phyloP scores from a whole-genome alignment of 495 filamentous ascomycete species.

The Xeromyces bisporus region DNA sequence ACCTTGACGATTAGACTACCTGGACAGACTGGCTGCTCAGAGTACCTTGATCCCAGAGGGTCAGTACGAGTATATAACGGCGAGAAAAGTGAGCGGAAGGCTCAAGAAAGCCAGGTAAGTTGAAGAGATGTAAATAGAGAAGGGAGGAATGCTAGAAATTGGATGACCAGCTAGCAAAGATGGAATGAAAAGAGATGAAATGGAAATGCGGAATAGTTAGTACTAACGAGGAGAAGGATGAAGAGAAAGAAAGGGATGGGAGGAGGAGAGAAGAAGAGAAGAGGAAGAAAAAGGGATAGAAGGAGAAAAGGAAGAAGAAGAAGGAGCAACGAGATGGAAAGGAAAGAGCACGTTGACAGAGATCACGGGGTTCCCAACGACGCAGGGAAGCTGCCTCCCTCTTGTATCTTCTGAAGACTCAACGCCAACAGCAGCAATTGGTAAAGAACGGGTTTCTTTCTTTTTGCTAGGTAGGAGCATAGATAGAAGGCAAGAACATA shows the following conservation, averaged over 20 bases:
- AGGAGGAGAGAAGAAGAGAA: slow-evolving; percentile 29
- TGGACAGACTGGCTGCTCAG: neutral
- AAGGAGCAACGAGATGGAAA: slow-evolving; percentile 21
- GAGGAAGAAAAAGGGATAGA: slow-evolving; percentile 28
- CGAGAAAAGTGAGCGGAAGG: neutral
- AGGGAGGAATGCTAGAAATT: slow-evolving; percentile 30
- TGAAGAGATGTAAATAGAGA: slow-evolving; percentile 29
- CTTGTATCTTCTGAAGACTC: no score
- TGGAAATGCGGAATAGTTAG: neutral
- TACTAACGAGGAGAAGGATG: neutral
- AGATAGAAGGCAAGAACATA: neutral
- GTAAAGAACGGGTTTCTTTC: no score
- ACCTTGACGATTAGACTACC: neutral
- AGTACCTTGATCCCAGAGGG: neutral
- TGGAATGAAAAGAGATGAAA: slow-evolving; percentile 12
- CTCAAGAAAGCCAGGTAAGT: slow-evolving; percentile 17
- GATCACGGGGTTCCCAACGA: no score
- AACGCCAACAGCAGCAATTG: no score
- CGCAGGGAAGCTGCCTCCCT: no score
- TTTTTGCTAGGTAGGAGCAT: no score
- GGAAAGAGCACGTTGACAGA: neutral
- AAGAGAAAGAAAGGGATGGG: slow-evolving; percentile 11
- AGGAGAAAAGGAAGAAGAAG: slow-evolving; percentile 32
- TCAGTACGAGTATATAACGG: neutral
- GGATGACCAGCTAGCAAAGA: slow-evolving; percentile 28